Conservation (phyloP, 495 filamentous ascomycete genomes). For the Collariella sp. region DNA sequence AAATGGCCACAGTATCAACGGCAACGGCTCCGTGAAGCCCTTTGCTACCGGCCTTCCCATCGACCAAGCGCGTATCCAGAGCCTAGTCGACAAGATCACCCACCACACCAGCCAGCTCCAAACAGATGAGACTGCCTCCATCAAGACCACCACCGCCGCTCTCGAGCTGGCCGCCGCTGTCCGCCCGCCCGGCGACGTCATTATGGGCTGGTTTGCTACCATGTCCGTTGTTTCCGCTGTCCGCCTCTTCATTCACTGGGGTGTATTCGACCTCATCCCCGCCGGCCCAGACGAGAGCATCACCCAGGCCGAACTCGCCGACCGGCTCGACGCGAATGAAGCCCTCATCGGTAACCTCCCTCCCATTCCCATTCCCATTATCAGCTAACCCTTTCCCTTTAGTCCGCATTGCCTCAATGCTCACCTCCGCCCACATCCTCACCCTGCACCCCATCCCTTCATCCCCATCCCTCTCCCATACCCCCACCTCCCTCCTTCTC, state of each 20-base stretch:
- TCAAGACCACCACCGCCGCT: constrained; percentile 9
- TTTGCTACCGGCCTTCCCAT: not conserved
- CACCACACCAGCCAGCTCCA: constrained; percentile 1
- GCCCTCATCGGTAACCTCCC: constrained; percentile 19
- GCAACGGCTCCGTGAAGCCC: not conserved
- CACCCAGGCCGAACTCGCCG: constrained; percentile 22
- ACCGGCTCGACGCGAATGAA: constrained; percentile 19
- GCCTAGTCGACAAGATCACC: constrained; percentile 11
- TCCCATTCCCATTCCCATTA: not conserved
- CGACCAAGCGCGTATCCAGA: constrained; percentile 5
- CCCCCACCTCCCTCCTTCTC: constrained; percentile 22
- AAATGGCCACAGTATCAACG: not conserved
- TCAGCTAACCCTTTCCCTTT: not conserved
- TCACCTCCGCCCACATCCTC: constrained; percentile 25
- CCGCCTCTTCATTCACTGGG: constrained; percentile 28
- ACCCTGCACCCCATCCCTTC: constrained; percentile 3
- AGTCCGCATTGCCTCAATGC: constrained; percentile 28
- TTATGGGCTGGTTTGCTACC: constrained; percentile 23
- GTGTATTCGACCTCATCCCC: constrained; percentile 29
- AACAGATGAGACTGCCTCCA: constrained; percentile 3
- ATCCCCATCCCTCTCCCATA: constrained; percentile 21
- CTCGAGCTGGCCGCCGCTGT: constrained; percentile 12
- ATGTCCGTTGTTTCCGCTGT: constrained; percentile 24
- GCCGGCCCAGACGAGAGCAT: constrained; percentile 11
- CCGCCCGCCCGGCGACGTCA: constrained; percentile 18